These are phyloP conservation scores for Calonectria pteridis DNA, from an alignment of 2,329 filamentous ascomycete genomes.

Conservation along the genomic window DNA sequence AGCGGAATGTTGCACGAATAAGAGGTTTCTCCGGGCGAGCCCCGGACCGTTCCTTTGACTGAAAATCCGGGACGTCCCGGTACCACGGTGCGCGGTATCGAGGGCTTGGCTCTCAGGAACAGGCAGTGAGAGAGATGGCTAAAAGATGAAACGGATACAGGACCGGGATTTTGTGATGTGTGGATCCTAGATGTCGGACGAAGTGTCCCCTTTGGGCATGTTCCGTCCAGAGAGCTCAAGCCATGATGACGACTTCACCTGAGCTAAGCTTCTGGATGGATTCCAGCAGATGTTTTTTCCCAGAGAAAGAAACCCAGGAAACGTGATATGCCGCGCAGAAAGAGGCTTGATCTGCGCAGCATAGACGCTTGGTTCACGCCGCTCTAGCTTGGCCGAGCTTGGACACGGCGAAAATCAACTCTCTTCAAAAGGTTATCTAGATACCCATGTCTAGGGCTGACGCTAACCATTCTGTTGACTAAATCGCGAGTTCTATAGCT, in stretches of 20 bases:
- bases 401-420: background rate
- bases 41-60: background rate
- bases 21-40: constrained; percentile 37
- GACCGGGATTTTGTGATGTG: background rate
- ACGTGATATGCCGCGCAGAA: no score
- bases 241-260: background rate
- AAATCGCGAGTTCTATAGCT: constrained; percentile 1
- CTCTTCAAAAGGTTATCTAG: constrained; percentile 4
- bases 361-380: background rate
- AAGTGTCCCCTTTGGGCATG: background rate
- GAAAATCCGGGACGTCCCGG: constrained; percentile 16
- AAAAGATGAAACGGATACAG: constrained; percentile 25
- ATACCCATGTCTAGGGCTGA: constrained; percentile 14
- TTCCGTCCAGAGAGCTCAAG: constrained; percentile 1
- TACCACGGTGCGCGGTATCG: constrained; percentile 1
- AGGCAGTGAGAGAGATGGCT: background rate
- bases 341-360: background rate
- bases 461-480: background rate
- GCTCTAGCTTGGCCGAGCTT: background rate
- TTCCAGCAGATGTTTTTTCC: no score
- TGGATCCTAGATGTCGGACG: constrained; percentile 13
- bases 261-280: background rate
- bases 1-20: constrained; percentile 37
- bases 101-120: background rate
- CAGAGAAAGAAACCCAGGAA: no score